A percentile compares a stretch with the other conserved stretches of the same genome.
Conservation (phyloP, 2,329 filamentous ascomycete genomes). For the Fusarium hostae region DNA sequence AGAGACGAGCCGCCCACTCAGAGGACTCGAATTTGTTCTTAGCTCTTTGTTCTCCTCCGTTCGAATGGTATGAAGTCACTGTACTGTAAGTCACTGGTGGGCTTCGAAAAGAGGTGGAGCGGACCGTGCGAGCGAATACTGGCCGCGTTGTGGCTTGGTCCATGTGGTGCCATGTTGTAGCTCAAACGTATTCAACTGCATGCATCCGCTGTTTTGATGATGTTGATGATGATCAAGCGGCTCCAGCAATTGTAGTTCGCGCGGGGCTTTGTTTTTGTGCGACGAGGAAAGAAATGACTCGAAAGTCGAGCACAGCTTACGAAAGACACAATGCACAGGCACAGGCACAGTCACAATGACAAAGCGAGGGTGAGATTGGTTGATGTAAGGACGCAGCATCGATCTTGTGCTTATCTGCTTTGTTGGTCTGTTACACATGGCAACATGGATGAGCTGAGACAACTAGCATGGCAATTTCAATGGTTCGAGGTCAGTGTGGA, state of each 20-base stretch:
- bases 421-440: slow-evolving; percentile 20
- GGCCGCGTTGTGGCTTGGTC: slow-evolving; percentile 13
- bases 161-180: slow-evolving; percentile 34
- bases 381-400: slow-evolving; percentile 5
- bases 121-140: slow-evolving; percentile 17
- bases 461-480: slow-evolving; percentile 4
- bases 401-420: slow-evolving; percentile 31
- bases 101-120: slow-evolving; percentile 1
- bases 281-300: slow-evolving; percentile 26
- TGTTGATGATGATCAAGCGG: slow-evolving; percentile 4
- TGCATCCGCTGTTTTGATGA: slow-evolving; percentile 5
- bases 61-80: neutral
- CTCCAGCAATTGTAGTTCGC: neutral
- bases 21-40: slow-evolving; percentile 18
- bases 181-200: slow-evolving; percentile 1
- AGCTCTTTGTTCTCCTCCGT: neutral
- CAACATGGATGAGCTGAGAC: slow-evolving; percentile 26
- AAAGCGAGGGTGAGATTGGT: too few species aligned
- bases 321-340: neutral
- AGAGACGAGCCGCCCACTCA: slow-evolving; percentile 19
- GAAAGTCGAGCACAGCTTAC: slow-evolving; percentile 8
- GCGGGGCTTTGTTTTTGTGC: slow-evolving; percentile 17
- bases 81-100: neutral
- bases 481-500: slow-evolving; percentile 1
- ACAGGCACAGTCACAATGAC: neutral